Evolutionary conservation across 495 filamentous ascomycete genomes (phyloP).

Genomic region (Usnea hakonensis): DNA sequence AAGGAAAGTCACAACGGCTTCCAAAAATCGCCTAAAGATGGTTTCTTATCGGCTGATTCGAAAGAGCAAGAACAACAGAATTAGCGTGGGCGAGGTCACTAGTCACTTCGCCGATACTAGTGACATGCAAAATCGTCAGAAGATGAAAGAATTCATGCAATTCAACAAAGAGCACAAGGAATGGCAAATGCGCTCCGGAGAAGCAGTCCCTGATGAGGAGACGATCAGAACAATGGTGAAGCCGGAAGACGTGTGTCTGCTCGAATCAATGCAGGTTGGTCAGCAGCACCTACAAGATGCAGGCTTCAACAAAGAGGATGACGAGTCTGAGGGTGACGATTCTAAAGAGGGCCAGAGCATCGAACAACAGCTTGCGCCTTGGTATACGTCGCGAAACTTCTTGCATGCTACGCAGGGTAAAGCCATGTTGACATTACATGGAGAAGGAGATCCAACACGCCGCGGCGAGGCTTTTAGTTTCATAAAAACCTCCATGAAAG

Average conservation of each 20-base stretch:
- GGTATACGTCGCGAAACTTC: slow-evolving; percentile 93
- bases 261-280: slow-evolving; percentile 96
- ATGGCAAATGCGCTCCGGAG: slow-evolving; percentile 67
- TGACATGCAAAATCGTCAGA: slow-evolving; percentile 90
- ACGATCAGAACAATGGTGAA: slow-evolving; percentile 78
- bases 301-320: slow-evolving; percentile 69
- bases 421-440: slow-evolving; percentile 92
- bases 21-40: slow-evolving; percentile 94
- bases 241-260: slow-evolving; percentile 86
- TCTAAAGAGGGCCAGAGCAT: slow-evolving; percentile 60
- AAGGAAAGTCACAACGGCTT: slow-evolving; percentile 85
- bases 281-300: slow-evolving; percentile 74
- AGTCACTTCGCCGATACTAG: slow-evolving; percentile 81
- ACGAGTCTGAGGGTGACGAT: slow-evolving; percentile 60
- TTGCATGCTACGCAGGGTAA: slow-evolving; percentile 88
- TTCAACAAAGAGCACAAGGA: slow-evolving; percentile 78
- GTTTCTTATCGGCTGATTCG: slow-evolving; percentile 78
- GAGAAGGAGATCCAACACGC: slow-evolving; percentile 90
- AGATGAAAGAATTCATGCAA: slow-evolving; percentile 89
- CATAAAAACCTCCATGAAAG: slow-evolving; percentile 97
- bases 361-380: slow-evolving; percentile 89
- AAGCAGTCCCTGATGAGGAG: slow-evolving; percentile 66
- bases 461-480: slow-evolving; percentile 92
- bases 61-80: slow-evolving; percentile 57
- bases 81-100: slow-evolving; percentile 72